phyloP scores from a whole-genome alignment of 139 green algal genomes.

The Spirogloea muscicola region DNA sequence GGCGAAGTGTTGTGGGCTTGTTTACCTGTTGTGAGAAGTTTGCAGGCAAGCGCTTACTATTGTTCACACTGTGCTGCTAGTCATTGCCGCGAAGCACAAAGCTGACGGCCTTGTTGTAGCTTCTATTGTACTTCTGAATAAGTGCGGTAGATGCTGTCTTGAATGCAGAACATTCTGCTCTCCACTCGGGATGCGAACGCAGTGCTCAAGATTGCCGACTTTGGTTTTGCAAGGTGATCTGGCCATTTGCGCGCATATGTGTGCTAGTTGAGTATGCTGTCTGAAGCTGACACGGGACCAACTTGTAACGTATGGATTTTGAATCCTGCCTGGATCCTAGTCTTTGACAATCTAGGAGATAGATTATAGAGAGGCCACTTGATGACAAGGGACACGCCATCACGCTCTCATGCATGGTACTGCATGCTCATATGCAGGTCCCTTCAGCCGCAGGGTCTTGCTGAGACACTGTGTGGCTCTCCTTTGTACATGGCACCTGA shows the following conservation, averaged over 20 bases:
- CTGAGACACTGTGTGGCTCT: slow-evolving; percentile 92
- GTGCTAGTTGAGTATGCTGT: neutral
- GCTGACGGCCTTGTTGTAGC: neutral
- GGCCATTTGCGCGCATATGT: slow-evolving; percentile 30
- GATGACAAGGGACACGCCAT: too few relatives aligned
- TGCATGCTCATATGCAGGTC: slow-evolving; percentile 30
- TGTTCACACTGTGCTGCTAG: neutral
- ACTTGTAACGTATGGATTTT: too few relatives aligned
- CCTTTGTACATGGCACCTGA: slow-evolving; percentile 99
- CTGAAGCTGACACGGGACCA: neutral
- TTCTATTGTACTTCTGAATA: neutral
- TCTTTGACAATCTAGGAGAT: too few relatives aligned
- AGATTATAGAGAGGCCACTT: too few relatives aligned
- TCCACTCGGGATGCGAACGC: neutral
- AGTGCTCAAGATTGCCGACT: slow-evolving; percentile 94
- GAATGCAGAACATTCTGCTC: slow-evolving; percentile 45
- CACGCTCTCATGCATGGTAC: too few relatives aligned
- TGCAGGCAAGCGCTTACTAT: neutral
- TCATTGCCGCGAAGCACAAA: neutral
- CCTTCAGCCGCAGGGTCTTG: slow-evolving; percentile 73
- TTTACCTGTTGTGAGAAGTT: neutral
- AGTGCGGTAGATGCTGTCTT: neutral
- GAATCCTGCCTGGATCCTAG: too few relatives aligned
- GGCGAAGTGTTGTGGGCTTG: neutral
- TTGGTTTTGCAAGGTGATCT: slow-evolving; percentile 92